phyloP scores from a whole-genome alignment of 2,329 filamentous ascomycete genomes.

The Neocatenulostroma microsporum region DNA sequence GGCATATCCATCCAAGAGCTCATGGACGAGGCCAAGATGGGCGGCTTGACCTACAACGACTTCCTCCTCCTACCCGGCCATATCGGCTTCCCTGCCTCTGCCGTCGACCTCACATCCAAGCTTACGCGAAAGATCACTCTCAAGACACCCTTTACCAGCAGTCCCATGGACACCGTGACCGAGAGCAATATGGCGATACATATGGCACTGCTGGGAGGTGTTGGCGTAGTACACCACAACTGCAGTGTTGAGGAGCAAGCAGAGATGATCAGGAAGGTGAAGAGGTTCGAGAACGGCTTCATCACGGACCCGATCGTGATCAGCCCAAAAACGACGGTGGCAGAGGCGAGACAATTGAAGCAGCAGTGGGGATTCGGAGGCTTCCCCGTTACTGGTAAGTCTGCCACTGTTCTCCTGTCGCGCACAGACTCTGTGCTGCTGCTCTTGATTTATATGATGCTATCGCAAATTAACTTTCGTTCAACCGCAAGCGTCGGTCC shows the following conservation, averaged over 20 bases:
- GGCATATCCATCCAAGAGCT: constrained; percentile 80
- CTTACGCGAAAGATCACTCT: constrained; percentile 92
- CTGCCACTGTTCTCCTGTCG: background rate
- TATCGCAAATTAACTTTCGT: constrained; percentile 94
- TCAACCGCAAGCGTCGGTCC: constrained; percentile 79
- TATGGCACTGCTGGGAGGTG: constrained; percentile 79
- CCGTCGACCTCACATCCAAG: constrained; percentile 79
- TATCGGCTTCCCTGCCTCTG: constrained; percentile 92
- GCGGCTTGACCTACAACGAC: constrained; percentile 91
- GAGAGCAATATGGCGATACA: constrained; percentile 99
- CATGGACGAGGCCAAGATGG: constrained; percentile 83
- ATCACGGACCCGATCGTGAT: constrained; percentile 94
- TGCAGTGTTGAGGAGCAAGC: constrained; percentile 96
- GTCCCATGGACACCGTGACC: constrained; percentile 98
- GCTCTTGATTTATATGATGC: constrained; percentile 59
- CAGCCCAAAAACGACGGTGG: constrained; percentile 76
- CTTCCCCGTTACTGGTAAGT: constrained; percentile 96
- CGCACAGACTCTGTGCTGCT: constrained; percentile 10
- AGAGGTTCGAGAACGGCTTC: constrained; percentile 99
- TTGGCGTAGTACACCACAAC: constrained; percentile 98
- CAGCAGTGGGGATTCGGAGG: constrained; percentile 98
- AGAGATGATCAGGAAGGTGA: constrained; percentile 98
- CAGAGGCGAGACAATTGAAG: constrained; percentile 84
- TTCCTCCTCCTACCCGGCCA: constrained; percentile 95
- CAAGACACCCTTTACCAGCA: constrained; percentile 95